Percentiles rank a stretch among this genome's conserved stretches.
phyloP scores from a whole-genome alignment of 2,329 filamentous ascomycete genomes.

The Zalaria sp. region DNA sequence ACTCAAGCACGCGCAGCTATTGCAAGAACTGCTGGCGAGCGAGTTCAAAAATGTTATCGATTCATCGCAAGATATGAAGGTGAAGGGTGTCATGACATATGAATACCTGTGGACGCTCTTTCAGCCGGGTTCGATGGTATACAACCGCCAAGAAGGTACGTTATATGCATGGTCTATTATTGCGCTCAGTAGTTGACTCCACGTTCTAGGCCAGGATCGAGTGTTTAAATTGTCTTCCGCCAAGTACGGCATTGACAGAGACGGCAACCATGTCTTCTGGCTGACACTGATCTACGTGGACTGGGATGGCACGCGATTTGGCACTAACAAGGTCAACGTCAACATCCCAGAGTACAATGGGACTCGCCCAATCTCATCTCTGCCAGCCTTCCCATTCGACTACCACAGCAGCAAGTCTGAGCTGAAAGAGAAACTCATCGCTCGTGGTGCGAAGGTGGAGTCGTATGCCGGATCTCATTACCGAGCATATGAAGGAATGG shows the following conservation, averaged over 20 bases:
- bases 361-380: slow-evolving; percentile 21
- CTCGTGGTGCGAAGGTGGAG: slow-evolving; percentile 33
- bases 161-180: neutral
- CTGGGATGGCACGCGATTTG: slow-evolving; percentile 24
- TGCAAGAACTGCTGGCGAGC: slow-evolving; percentile 22
- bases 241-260: slow-evolving; percentile 17
- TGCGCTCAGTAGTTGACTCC: neutral
- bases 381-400: slow-evolving; percentile 29
- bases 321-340: slow-evolving; percentile 16
- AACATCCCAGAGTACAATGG: slow-evolving; percentile 22
- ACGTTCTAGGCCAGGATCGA: slow-evolving; percentile 17
- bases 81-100: slow-evolving; percentile 20
- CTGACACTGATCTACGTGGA: slow-evolving; percentile 17
- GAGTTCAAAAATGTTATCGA: slow-evolving; percentile 29
- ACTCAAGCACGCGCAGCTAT: slow-evolving; percentile 24
- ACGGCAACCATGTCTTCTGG: slow-evolving; percentile 23
- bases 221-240: slow-evolving; percentile 18
- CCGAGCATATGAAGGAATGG: slow-evolving; percentile 34
- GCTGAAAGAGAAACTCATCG: slow-evolving; percentile 25
- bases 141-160: slow-evolving; percentile 16
- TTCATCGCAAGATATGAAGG: slow-evolving; percentile 22
- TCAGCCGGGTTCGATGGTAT: slow-evolving; percentile 18
- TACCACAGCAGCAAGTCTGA: slow-evolving; percentile 27
- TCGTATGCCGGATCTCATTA: slow-evolving; percentile 34
- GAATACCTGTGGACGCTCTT: slow-evolving; percentile 21